phyloP scores from a whole-genome alignment of 2,329 filamentous ascomycete genomes.

The Hymenoscyphus albidus region DNA sequence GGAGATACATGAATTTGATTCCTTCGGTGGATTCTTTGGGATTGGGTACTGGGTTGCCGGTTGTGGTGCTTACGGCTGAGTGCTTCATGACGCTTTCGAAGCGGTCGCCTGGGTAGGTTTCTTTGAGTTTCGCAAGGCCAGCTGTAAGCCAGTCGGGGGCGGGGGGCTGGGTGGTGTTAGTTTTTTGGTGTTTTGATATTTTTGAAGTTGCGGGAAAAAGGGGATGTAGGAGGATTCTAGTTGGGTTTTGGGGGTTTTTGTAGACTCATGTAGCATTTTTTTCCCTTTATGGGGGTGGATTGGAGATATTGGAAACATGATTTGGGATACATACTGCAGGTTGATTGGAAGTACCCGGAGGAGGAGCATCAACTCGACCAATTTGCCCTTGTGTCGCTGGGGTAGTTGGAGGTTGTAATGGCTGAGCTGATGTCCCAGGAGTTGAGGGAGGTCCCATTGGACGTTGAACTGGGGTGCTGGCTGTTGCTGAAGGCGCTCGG shows the following conservation, averaged over 20 bases:
- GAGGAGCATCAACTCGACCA: constrained; percentile 64
- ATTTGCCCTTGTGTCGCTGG: constrained; percentile 50
- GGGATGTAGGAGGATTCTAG: constrained; percentile 4
- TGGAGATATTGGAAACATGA: constrained; percentile 31
- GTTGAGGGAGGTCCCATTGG: constrained; percentile 52
- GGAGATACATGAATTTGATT: constrained; percentile 77
- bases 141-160: constrained; percentile 80
- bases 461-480: constrained; percentile 47
- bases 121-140: constrained; percentile 68
- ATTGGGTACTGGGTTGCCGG: constrained; percentile 58
- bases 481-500: constrained; percentile 42
- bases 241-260: constrained; percentile 9
- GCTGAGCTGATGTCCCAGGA: constrained; percentile 34
- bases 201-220: neutral
- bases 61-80: constrained; percentile 70
- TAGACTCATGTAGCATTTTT: neutral
- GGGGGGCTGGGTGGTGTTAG: constrained; percentile 57
- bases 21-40: constrained; percentile 55
- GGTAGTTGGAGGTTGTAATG: constrained; percentile 23
- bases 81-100: constrained; percentile 94
- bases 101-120: constrained; percentile 69
- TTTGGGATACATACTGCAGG: constrained; percentile 53
- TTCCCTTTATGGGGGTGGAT: neutral
- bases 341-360: constrained; percentile 52
- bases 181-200: constrained; percentile 4